These are phyloP conservation scores for Rhizopogon parksii DNA, from an alignment of 1,284 basidiomycete genomes.

Conservation along the genomic window DNA sequence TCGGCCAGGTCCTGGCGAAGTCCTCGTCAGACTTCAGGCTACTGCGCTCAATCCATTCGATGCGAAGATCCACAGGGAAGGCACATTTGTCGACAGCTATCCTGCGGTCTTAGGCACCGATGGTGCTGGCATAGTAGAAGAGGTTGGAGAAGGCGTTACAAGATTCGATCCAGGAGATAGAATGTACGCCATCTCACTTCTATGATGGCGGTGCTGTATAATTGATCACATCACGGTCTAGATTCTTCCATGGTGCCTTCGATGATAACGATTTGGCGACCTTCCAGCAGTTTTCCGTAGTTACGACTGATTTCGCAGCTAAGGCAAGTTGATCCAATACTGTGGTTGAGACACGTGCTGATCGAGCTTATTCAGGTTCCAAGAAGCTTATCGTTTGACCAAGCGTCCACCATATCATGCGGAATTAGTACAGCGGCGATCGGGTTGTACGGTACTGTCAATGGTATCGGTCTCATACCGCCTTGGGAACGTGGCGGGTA, in stretches of 20 bases:
- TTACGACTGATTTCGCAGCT: slow-evolving; percentile 33
- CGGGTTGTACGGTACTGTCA: slow-evolving; percentile 25
- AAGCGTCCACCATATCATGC: slow-evolving; percentile 25
- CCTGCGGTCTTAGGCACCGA: slow-evolving; percentile 51
- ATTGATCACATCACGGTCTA: slow-evolving; percentile 22
- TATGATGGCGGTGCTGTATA: slow-evolving; percentile 6
- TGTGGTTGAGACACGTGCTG: not conserved
- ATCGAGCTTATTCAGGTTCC: slow-evolving; percentile 23
- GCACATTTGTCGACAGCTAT: slow-evolving; percentile 28
- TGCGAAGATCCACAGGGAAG: slow-evolving; percentile 30
- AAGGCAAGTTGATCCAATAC: slow-evolving; percentile 30
- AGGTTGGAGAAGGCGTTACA: slow-evolving; percentile 45
- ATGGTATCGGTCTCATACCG: slow-evolving; percentile 28
- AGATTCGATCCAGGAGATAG: slow-evolving; percentile 49
- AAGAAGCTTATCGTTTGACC: slow-evolving; percentile 27
- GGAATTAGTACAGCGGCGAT: slow-evolving; percentile 27
- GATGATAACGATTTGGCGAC: slow-evolving; percentile 32
- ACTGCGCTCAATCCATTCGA: slow-evolving; percentile 40
- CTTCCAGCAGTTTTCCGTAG: slow-evolving; percentile 46
- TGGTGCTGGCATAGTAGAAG: slow-evolving; percentile 48
- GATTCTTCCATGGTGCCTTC: slow-evolving; percentile 36
- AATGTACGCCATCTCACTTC: slow-evolving; percentile 35
- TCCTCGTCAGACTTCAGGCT: slow-evolving; percentile 35
- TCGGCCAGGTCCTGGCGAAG: slow-evolving; percentile 33
- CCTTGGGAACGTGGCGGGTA: slow-evolving; percentile 29